Conservation (phyloP, 805 yeast species). For the Cyberlindnera amylophila region DNA sequence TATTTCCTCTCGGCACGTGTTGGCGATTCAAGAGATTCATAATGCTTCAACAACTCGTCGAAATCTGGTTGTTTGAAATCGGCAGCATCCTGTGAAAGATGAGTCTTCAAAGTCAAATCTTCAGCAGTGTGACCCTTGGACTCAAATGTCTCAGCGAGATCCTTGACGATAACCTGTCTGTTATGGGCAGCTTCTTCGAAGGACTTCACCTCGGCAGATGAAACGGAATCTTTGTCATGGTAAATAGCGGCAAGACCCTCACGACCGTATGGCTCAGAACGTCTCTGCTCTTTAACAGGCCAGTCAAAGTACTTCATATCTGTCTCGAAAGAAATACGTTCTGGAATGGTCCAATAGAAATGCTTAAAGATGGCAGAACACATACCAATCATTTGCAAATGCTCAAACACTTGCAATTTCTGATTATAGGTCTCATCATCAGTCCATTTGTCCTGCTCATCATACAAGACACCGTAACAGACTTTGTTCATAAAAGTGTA, state of each 20-base stretch:
- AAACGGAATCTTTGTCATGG: conserved; percentile 7
- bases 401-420: conserved; percentile 22
- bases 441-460: conserved; percentile 25
- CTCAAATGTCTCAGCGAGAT: conserved; percentile 9
- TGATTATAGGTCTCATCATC: conserved; percentile 19
- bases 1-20: conserved; percentile 24
- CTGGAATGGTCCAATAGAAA: conserved; percentile 27
- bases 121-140: conserved; percentile 7
- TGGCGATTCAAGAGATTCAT: conserved; percentile 14
- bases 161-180: conserved; percentile 9
- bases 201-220: conserved; percentile 1
- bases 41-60: conserved; percentile 12
- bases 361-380: conserved; percentile 29
- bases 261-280: conserved; percentile 18
- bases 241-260: conserved; percentile 20
- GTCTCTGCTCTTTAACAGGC: conserved; percentile 23
- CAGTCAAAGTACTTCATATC: conserved; percentile 26
- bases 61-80: conserved; percentile 22
- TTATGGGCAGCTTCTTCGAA: conserved; percentile 7
- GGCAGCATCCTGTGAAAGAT: conserved; percentile 11
- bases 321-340: conserved; percentile 27
- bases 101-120: conserved; percentile 15
- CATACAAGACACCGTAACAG: conserved; percentile 23
- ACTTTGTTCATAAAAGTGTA: conserved; percentile 11
- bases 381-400: conserved; percentile 25